Base-by-base conservation (phyloP, 2,329 filamentous ascomycete genomes). In the Trichoderma polysporum region DNA sequence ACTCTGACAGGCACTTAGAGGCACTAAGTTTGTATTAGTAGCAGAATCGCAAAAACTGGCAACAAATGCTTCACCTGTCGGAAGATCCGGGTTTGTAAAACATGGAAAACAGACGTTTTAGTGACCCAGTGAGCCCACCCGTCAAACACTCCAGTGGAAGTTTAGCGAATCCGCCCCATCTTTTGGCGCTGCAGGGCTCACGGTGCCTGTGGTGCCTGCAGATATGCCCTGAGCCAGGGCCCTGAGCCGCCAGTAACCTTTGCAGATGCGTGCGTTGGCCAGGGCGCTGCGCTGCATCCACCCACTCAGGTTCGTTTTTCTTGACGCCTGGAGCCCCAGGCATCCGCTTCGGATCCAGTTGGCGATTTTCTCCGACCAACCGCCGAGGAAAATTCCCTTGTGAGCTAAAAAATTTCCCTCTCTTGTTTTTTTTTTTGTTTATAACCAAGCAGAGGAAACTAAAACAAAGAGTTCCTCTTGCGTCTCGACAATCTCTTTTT, bases 241-340 rank as follows among this genome's bases (percentile, higher is more conserved):
- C 50, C 61, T 64, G 61, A 39, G 61, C 61, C 61, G 50, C 50
- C 60, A n/a, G 35, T 54, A 56, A 31, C 60, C 49, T 35, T 12
- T n/a, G 47, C 41, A 45, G 41, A 22, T 45, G 41, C 41, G 22
- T 45, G 41, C 41, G n/a, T 41, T 29, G 35, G 29, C 45, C 35
- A 31, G 41, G 57, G 33, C 47, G 58, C 58, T 39, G n/a, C 22
- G 47, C 47, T 62, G 59, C 47, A 62, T 53, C 59, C 25, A 52
- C 27, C 59, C 47, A 63, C 50, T 25, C 49, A 56, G 33, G 27
- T 35, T n/a, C 49, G 39, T 35, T 56, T 45, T 45, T 58, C 62
- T 66, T 49, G 70, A 66, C 71, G 73, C 74, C 73, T 75, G 73
- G 73, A 70, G 73, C 73, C 70, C 70, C 68, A 75, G 73, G 74